Evolutionary conservation across 495 filamentous ascomycete genomes (phyloP), one percentile per base, ranked within the genome.

Genomic region (Trichoderma asperelloides): DNA sequence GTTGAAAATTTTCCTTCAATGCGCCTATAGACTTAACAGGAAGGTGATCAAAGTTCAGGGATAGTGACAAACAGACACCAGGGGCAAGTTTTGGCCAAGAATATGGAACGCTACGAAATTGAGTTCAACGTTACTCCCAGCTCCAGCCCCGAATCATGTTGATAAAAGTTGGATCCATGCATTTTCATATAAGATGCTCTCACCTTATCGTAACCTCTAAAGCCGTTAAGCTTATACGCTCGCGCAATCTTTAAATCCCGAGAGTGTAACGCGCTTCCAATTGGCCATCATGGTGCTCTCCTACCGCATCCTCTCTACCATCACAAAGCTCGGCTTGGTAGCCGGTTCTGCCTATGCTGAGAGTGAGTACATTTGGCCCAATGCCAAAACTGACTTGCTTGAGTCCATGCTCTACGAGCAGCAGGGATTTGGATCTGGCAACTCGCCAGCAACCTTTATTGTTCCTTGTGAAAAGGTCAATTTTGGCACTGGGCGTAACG

Each of bases 341-440:
- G 55, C 55, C 0, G 55, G 55, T 13, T 60, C 25, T 16, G 55
- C 55, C 3, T 60, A 60, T 60, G 55, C 55, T 11, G 55, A 60
- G 23, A 30, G 13, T 12, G 55, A 30, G 28, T 28, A 60, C 25
- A 60, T 60, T 13, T 60, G 55, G 55, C 55, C 55, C 55, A 47
- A 47, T n/a, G 25, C 55, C 8, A 27, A 60, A 13, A 60, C 55
- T 21, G 55, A 60, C 55, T 21, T 60, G 11, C 55, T 60, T 25
- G 55, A 60, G 25, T 27, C 23, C 4, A 60, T 60, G 55, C 55
- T 60, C 55, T 60, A 60, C 16, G 55, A 28, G 55, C 55, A 60
- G 16, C 25, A 60, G 55, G 55, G 55, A 23, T 60, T 60, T 21
- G 25, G 25, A 28, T 60, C 55, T 21, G 55, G 25, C 27, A 60